Conservation (phyloP, 73 alveolate species). For the Symbiodinium natans region DNA sequence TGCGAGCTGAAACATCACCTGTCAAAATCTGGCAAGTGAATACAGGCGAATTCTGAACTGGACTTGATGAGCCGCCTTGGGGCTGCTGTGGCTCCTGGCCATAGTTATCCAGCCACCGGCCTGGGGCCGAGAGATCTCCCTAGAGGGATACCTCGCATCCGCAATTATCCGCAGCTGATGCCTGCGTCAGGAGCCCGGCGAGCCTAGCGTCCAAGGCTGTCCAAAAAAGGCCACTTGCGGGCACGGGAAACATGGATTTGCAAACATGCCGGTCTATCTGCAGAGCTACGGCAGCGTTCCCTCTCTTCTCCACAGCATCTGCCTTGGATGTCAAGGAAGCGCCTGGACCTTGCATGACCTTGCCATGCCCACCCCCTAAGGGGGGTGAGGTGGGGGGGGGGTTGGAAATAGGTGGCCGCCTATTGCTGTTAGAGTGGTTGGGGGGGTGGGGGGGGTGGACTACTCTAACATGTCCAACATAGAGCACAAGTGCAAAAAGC, state of each 20-base stretch:
- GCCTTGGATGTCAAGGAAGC: slow-evolving; percentile 23
- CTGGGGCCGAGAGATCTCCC: too few species aligned
- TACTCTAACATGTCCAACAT: too few species aligned
- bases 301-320: slow-evolving; percentile 60
- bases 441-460: too few species aligned
- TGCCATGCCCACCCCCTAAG: too few species aligned
- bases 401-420: too few species aligned
- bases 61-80: background rate
- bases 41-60: too few species aligned
- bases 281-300: background rate
- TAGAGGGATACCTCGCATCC: background rate
- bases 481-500: too few species aligned
- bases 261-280: slow-evolving; percentile 13
- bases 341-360: too few species aligned
- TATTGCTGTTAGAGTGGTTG: too few species aligned
- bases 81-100: background rate
- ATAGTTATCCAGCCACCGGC: background rate
- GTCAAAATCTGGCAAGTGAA: background rate
- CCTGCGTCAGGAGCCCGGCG: background rate
- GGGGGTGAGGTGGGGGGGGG: too few species aligned
- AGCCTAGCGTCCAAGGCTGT: background rate
- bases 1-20: background rate
- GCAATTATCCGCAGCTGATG: background rate
- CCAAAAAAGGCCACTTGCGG: background rate
- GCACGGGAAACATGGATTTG: background rate